Conservation (phyloP, 768 basidiomycete genomes). For the Daedaleopsis sinensis region DNA sequence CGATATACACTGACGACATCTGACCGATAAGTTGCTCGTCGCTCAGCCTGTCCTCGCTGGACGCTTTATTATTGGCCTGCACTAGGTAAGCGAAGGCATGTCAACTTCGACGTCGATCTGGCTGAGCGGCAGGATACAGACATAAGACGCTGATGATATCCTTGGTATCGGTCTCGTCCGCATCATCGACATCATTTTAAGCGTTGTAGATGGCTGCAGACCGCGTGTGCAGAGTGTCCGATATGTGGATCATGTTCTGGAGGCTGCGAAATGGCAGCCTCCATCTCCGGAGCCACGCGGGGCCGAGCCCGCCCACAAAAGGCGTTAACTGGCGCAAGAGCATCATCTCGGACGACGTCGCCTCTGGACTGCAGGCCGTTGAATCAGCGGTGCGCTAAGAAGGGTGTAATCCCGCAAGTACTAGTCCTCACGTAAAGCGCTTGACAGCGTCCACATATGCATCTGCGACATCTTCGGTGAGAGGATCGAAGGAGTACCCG, state of each 20-base stretch:
- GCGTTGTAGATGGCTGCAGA: conserved; percentile 39
- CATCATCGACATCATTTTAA: conserved; percentile 31
- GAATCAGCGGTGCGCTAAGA: conserved; percentile 13
- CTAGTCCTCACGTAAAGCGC: conserved; percentile 21
- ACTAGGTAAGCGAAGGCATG: neutral
- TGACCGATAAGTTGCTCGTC: conserved; percentile 39
- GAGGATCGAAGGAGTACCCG: conserved; percentile 19
- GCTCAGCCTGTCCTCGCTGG: neutral
- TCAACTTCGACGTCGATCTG: neutral
- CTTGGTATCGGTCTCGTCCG: too few species aligned
- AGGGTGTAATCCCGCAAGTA: neutral
- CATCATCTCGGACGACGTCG: neutral
- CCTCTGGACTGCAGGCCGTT: conserved; percentile 26
- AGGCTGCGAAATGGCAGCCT: conserved; percentile 36
- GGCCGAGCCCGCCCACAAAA: conserved; percentile 14
- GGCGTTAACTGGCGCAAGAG: conserved; percentile 22
- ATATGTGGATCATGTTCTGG: conserved; percentile 36
- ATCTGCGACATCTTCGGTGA: conserved; percentile 10
- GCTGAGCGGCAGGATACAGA: neutral
- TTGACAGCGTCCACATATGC: conserved; percentile 24
- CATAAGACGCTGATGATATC: neutral
- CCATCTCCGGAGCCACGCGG: conserved; percentile 35
- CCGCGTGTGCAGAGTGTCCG: conserved; percentile 38
- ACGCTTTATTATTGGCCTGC: conserved; percentile 28
- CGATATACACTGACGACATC: conserved; percentile 19